Percentiles rank a stretch among this genome's conserved stretches.
phyloP scores from a whole-genome alignment of 805 yeast genomes.

The Wilhelminamyces savonicus region DNA sequence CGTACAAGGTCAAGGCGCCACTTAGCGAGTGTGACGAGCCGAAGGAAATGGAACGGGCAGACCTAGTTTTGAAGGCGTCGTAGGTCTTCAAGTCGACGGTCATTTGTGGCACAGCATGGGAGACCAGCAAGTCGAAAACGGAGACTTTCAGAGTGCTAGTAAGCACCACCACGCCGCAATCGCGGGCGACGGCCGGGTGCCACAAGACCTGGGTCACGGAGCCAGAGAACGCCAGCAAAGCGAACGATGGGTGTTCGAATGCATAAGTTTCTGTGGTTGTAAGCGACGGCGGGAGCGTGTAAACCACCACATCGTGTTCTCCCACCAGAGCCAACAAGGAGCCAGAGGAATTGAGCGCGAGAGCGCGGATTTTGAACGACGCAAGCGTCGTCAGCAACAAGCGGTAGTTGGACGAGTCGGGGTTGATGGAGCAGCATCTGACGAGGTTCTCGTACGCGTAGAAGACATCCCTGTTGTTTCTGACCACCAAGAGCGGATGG shows the following conservation, averaged over 20 bases:
- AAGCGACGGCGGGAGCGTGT: conserved; percentile 20
- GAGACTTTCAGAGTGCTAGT: conserved; percentile 11
- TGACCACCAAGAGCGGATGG: too few species aligned
- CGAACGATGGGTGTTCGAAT: conserved; percentile 3
- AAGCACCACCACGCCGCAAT: conserved; percentile 18
- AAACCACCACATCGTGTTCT: conserved; percentile 17
- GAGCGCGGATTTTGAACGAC: conserved; percentile 20
- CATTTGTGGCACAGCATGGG: conserved; percentile 12
- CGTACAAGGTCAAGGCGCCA: conserved; percentile 25
- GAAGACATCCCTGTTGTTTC: conserved; percentile 18
- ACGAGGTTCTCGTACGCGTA: conserved; percentile 25
- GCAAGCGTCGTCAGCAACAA: conserved; percentile 13
- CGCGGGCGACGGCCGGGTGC: conserved; percentile 16
- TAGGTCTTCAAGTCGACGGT: conserved; percentile 9
- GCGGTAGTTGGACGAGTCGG: conserved; percentile 13
- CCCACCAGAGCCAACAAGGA: conserved; percentile 39
- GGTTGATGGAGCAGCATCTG: conserved; percentile 21
- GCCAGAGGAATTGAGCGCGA: conserved; percentile 36
- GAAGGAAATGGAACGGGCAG: conserved; percentile 20
- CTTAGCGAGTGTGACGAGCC: conserved; percentile 17
- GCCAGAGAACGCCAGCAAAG: conserved; percentile 9
- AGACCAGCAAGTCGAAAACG: conserved; percentile 14
- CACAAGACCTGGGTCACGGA: conserved; percentile 17
- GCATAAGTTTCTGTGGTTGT: conserved; percentile 1
- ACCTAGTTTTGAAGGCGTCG: conserved; percentile 6